Percentiles rank a stretch among this genome's conserved stretches.
Evolutionary conservation across 768 basidiomycete species (phyloP).

Genomic region (Suillus variegatus): DNA sequence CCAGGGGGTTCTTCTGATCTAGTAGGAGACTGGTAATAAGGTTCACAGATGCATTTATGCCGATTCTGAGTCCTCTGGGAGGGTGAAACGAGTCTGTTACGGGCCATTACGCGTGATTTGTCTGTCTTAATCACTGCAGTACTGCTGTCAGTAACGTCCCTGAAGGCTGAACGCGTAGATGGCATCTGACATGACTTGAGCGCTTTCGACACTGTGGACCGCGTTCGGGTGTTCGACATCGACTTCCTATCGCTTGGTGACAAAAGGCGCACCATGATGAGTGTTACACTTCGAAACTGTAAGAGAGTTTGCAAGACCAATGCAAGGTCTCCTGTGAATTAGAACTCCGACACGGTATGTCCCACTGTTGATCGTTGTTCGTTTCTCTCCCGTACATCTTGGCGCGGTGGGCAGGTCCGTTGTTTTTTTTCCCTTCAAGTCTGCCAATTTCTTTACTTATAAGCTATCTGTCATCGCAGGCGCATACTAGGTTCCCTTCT

Average conservation of each 20-base stretch:
- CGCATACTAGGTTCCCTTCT: constrained; percentile 2
- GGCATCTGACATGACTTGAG: constrained; percentile 9
- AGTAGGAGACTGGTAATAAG: not conserved
- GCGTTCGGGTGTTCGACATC: constrained; percentile 3
- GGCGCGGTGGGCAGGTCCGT: constrained; percentile 12
- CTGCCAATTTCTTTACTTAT: constrained; percentile 17
- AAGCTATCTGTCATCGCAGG: not conserved
- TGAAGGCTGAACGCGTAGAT: not conserved
- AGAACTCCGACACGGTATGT: constrained; percentile 6
- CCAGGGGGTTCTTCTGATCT: not conserved
- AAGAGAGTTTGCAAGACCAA: not conserved
- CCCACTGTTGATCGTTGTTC: constrained; percentile 7
- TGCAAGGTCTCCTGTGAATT: not conserved
- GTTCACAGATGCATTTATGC: not conserved
- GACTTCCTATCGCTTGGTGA: not conserved
- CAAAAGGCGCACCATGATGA: constrained; percentile 13
- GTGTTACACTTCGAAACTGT: constrained; percentile 1
- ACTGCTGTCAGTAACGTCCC: not conserved
- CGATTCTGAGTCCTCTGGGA: not conserved
- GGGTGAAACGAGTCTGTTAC: not conserved
- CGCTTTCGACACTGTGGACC: constrained; percentile 7
- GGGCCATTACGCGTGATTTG: not conserved
- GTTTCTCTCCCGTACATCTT: constrained; percentile 11
- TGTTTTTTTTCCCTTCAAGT: constrained; percentile 13
- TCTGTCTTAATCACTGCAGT: not conserved